Percentiles rank a stretch among this genome's conserved stretches.
These are phyloP conservation scores for Metschnikowia baotianmanensis DNA, from an alignment of 805 yeast genomes.

Conservation along the genomic window DNA sequence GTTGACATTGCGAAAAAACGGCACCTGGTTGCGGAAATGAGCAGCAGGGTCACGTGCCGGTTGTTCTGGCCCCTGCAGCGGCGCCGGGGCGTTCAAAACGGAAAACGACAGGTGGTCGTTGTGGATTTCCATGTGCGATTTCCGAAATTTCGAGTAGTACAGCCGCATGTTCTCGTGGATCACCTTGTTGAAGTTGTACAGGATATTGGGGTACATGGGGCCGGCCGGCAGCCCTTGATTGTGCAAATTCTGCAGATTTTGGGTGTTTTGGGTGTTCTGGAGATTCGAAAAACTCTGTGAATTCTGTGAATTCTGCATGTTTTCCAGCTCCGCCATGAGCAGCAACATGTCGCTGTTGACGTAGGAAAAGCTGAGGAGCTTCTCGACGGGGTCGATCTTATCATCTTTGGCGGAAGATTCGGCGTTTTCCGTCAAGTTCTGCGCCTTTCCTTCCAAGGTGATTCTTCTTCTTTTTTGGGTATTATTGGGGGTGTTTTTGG, in stretches of 20 bases:
- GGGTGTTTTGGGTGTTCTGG: slow-evolving; percentile 9
- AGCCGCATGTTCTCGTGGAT: slow-evolving; percentile 38
- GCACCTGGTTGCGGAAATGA: slow-evolving; percentile 21
- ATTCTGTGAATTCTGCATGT: no score
- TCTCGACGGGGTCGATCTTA: slow-evolving; percentile 43
- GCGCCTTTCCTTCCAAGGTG: neutral
- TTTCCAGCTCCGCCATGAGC: no score
- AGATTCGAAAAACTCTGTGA: no score
- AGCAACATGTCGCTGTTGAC: slow-evolving; percentile 31
- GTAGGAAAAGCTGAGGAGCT: slow-evolving; percentile 35
- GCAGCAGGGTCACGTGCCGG: slow-evolving; percentile 5
- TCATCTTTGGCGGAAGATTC: no score
- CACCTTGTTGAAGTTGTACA: slow-evolving; percentile 36
- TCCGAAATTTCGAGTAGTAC: slow-evolving; percentile 27
- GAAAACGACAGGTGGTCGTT: slow-evolving; percentile 35
- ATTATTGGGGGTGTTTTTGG: slow-evolving; percentile 12
- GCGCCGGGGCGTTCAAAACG: slow-evolving; percentile 21
- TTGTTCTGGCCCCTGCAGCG: neutral
- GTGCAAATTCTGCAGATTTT: slow-evolving; percentile 1
- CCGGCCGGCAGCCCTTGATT: neutral
- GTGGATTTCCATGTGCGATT: slow-evolving; percentile 32
- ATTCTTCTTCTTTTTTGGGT: slow-evolving; percentile 6
- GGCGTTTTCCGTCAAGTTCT: no score
- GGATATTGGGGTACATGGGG: slow-evolving; percentile 13
- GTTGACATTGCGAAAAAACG: slow-evolving; percentile 39